phyloP scores from a whole-genome alignment of 495 filamentous ascomycete species.

The Penicillium subrubescens region DNA sequence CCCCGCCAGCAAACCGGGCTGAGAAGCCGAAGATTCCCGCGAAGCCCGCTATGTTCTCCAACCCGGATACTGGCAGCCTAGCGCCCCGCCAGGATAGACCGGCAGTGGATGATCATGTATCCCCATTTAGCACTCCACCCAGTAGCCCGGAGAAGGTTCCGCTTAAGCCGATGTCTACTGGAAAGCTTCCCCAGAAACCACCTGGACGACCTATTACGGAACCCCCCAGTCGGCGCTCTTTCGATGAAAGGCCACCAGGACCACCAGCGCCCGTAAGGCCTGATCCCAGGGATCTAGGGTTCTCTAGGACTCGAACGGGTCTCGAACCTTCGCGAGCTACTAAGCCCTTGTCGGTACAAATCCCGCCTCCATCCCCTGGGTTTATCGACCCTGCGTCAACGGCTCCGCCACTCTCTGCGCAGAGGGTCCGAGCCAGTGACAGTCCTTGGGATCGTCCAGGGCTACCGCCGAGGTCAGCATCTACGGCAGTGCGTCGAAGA shows the following conservation, averaged over 20 bases:
- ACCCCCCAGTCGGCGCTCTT: slow-evolving; percentile 28
- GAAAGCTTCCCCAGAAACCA: slow-evolving; percentile 15
- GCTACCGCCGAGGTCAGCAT: slow-evolving; percentile 57
- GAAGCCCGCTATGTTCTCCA: slow-evolving; percentile 43
- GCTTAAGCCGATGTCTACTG: slow-evolving; percentile 20
- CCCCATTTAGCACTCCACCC: slow-evolving; percentile 90
- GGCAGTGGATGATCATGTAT: slow-evolving; percentile 59
- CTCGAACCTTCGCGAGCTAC: slow-evolving; percentile 33
- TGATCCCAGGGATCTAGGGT: slow-evolving; percentile 37
- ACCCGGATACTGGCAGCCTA: slow-evolving; percentile 32
- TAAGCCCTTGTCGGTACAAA: slow-evolving; percentile 41
- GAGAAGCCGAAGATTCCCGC: slow-evolving; percentile 76
- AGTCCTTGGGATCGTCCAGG: slow-evolving; percentile 57
- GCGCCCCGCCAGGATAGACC: slow-evolving; percentile 38
- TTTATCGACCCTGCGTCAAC: slow-evolving; percentile 25
- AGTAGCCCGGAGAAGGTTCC: slow-evolving; percentile 66
- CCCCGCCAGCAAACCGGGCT: slow-evolving; percentile 77
- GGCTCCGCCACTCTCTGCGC: slow-evolving; percentile 32
- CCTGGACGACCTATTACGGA: slow-evolving; percentile 29
- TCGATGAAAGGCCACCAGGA: slow-evolving; percentile 30
- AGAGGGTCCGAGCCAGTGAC: slow-evolving; percentile 31
- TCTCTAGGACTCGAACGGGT: slow-evolving; percentile 27
- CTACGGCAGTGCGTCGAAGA: slow-evolving; percentile 23
- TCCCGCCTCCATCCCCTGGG: slow-evolving; percentile 29
- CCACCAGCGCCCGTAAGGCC: slow-evolving; percentile 5